A percentile compares a stretch with the other conserved stretches of the same genome.
phyloP scores from a whole-genome alignment of 345 rosid species.

The Mallotus nudiflorus region DNA sequence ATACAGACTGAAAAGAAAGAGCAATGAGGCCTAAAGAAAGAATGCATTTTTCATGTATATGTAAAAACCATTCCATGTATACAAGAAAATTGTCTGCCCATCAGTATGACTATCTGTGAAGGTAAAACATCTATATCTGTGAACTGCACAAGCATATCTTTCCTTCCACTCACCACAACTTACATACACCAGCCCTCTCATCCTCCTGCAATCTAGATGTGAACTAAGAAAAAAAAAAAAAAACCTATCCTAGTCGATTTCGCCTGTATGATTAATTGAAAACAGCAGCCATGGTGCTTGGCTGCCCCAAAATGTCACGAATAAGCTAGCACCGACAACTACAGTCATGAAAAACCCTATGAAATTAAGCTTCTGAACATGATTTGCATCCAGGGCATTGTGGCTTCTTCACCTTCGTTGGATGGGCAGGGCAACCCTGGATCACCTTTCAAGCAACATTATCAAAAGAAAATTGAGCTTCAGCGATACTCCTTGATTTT shows the following conservation, averaged over 20 bases:
- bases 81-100: constrained; percentile 2
- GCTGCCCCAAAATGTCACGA: neutral
- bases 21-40: neutral
- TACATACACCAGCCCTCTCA: constrained; percentile 4
- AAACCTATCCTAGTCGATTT: neutral
- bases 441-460: neutral
- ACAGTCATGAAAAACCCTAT: neutral
- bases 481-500: neutral
- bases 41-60: constrained; percentile 21
- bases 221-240: neutral
- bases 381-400: neutral
- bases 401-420: neutral
- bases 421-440: neutral
- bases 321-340: neutral
- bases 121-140: constrained; percentile 16
- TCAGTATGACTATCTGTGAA: neutral
- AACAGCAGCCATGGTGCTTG: neutral
- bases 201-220: neutral
- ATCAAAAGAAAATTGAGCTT: constrained; percentile 9
- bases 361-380: neutral
- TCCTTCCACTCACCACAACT: neutral
- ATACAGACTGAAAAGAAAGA: too few relatives aligned
- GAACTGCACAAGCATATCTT: neutral
- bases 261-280: neutral
- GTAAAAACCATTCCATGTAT: constrained; percentile 1